A percentile compares a stretch with the other conserved stretches of the same genome.
Conservation (phyloP, 352 stramenopile species). For the Pythium sukuiense region DNA sequence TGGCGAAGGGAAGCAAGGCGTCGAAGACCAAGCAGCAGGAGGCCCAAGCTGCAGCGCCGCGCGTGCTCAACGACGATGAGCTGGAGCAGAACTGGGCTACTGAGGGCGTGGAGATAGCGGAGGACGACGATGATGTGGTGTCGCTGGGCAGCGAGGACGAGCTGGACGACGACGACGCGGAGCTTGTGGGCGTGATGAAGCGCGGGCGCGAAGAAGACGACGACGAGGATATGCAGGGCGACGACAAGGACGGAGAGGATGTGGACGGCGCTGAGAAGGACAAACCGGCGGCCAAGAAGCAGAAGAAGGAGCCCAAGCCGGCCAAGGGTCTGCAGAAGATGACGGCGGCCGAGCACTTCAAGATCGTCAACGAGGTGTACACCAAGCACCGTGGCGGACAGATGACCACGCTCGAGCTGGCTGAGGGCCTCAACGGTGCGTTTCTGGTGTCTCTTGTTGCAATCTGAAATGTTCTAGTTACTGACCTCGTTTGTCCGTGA, state of each 20-base stretch:
- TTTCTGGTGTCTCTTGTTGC: not conserved
- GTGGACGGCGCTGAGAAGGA: constrained; percentile 15
- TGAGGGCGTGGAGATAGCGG: constrained; percentile 27
- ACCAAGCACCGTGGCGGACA: constrained; percentile 71
- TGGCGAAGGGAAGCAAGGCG: constrained; percentile 16
- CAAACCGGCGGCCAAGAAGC: constrained; percentile 43
- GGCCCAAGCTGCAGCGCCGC: not conserved
- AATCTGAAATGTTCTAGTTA: not conserved
- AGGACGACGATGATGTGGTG: constrained; percentile 41
- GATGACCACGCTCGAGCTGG: constrained; percentile 82
- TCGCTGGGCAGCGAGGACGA: constrained; percentile 80
- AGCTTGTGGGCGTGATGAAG: constrained; percentile 44
- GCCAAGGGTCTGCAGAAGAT: constrained; percentile 81
- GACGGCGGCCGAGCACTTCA: constrained; percentile 71
- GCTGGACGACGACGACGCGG: constrained; percentile 72
- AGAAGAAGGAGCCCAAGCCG: constrained; percentile 50
- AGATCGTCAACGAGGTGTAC: constrained; percentile 81
- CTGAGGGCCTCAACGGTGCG: constrained; percentile 73
- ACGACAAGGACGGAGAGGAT: constrained; percentile 14
- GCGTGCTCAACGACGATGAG: constrained; percentile 36
- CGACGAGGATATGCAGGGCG: constrained; percentile 8
- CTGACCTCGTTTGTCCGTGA: not conserved
- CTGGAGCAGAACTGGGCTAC: constrained; percentile 38
- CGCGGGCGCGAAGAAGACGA: constrained; percentile 32
- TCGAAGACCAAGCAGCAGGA: constrained; percentile 3